Base-by-base conservation (phyloP, 208 protist species). In the Tetramitus jugosus region DNA sequence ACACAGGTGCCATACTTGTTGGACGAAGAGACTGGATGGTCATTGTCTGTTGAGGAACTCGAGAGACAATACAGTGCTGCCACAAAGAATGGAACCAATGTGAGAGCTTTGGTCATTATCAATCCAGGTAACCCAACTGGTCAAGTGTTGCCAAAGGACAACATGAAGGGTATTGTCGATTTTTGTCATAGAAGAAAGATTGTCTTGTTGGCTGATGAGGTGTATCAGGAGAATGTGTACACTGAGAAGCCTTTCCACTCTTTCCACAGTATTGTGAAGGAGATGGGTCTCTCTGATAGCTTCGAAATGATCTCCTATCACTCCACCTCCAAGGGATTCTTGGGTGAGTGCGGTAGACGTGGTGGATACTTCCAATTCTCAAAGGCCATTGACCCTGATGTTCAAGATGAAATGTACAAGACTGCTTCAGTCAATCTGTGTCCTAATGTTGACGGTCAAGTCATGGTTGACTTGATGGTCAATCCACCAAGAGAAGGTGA, bases 101-200 rank as follows among this genome's bases (percentile, higher is more conserved):
- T 91, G 68, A 86, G 94, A 33, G 91, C 95, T 46, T 82, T 99
- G 17, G 94, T 97, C 8, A 86, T 98, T 49, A 99, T 99, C 82
- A 99, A 99, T 85, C 97, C 98, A 42, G 96, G 97, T 53, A 99
- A 99, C 85, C 97, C 97, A 53, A 98, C 97, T 14, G 97, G 97
- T 60, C 87, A 88, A 76, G 87, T 90, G 69, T 80, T 99, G 37
- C 81, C 85, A 33, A 80, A 80, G 43, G 53, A 80, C 33, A 84
- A 90, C 71, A 94, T 97, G 84, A 80, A 89, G 80, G 87, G 90
- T 39, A 85, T 95, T 37, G 82, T 84, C 62, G 77, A 78, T 62
- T 65, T 93, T 89, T 85, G 89, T 87, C 79, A 82, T 85, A 78
- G 82, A 87, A 49, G 76, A 83, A 68, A 77, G n/a, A 33, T 78